Evolutionary conservation across 306 rosid species (phyloP).

Genomic region (Quercus glauca): DNA sequence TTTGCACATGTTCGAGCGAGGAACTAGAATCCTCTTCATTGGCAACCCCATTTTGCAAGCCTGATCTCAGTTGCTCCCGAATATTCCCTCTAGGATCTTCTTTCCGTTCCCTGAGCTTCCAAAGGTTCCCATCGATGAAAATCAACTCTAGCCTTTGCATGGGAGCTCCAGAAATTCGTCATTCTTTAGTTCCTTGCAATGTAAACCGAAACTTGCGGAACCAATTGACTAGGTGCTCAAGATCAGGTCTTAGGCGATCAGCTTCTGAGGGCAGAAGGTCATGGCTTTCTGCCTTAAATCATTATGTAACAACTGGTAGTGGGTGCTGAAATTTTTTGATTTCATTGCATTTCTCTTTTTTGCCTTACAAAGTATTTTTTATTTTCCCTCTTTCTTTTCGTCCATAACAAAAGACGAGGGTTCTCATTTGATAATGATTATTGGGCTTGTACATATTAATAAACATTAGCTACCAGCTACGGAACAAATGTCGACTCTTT

Average conservation of each 20-base stretch:
- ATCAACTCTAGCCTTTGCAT: constrained; percentile 54
- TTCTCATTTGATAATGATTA: constrained; percentile 3
- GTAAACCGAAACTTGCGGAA: constrained; percentile 32
- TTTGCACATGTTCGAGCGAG: constrained; percentile 65
- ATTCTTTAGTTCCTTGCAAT: constrained; percentile 52
- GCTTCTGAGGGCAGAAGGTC: constrained; percentile 61
- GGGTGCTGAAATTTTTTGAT: constrained; percentile 45
- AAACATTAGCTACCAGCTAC: neutral
- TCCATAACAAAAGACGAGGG: neutral
- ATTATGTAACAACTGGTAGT: constrained; percentile 52
- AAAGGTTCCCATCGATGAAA: constrained; percentile 55
- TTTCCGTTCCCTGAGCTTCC: constrained; percentile 69
- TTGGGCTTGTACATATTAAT: constrained; percentile 31
- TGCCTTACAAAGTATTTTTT: neutral
- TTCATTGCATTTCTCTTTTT: neutral
- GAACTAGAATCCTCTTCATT: constrained; percentile 43
- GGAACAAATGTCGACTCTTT: neutral
- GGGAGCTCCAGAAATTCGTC: constrained; percentile 54
- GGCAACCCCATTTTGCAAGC: constrained; percentile 61
- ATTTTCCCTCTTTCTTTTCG: neutral
- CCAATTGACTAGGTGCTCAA: constrained; percentile 47
- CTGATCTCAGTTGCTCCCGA: constrained; percentile 33
- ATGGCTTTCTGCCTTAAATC: constrained; percentile 79
- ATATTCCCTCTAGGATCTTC: constrained; percentile 34
- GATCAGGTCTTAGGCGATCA: constrained; percentile 52